Evolutionary conservation across 1,284 basidiomycete species (phyloP), one percentile per base, ranked within the genome.

Genomic region (Leccinum cinnamomeum): DNA sequence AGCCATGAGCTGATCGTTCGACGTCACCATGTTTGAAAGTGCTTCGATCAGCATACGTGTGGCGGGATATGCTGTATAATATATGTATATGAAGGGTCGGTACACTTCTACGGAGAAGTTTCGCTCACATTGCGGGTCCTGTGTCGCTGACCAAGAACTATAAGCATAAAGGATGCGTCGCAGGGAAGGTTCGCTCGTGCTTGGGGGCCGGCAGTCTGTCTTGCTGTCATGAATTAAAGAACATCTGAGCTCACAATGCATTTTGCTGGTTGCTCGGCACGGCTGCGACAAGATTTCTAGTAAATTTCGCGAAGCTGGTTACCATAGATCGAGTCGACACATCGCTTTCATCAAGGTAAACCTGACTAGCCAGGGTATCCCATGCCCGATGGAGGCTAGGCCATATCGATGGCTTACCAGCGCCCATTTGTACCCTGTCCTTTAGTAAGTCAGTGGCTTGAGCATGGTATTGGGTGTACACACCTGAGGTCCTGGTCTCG

Each of bases 221-320:
- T 33, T 51, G 25, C 23, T 58, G 56, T 48, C 57, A 63, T 55
- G 44, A 30, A 56, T 14, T 8, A 50, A 62, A 2, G n/a, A 35
- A 61, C 53, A 65, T 60, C 33, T 25, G 18, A 37, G 78, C 89
- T 78, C 69, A 92, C 91, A 84, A 89, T 56, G 86, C 86, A 64
- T 76, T 79, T 58, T 74, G 69, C 70, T 93, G 91, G 74, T 92
- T 93, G 20, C 72, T 68, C 12, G 84, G 80, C 25, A 86, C 83
- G 12, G 83, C 86, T 12, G 89, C 90, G 33, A 89, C 86, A 12
- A 93, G 76, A 72, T 93, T 93, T 63, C 91, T 83, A 5, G 89
- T 92, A 69, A 93, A 89, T 66, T 82, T 87, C 5, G 86, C 86
- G n/a, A 90, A 68, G 66, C 79, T 82, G 16, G 79, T 74, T 57